Base-by-base conservation (phyloP, 371 early-diverging fungal genomes). In the Mucor irregularis region DNA sequence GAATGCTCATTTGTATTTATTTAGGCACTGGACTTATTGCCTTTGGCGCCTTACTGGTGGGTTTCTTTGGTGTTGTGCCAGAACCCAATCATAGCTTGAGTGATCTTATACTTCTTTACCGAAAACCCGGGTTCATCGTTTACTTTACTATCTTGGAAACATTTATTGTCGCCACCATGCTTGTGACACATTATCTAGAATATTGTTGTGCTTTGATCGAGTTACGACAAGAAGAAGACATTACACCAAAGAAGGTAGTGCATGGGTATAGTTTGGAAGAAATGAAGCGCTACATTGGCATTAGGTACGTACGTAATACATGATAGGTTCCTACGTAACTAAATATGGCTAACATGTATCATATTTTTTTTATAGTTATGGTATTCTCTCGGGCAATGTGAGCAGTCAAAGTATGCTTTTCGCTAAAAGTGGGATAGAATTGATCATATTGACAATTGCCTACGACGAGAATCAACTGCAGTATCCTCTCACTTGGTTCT, bases 401-500 rank as follows among this genome's bases (percentile, higher is more conserved):
- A 86, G 88, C 47, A 86, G 88, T 38, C 90, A 90, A 57, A 84
- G 86, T 4, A 59, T 91, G 51, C 64, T 91, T 25, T 88, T 90
- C 68, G 90, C 90, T 35, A 91, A 91, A 61, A 86, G 87, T 31
- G 90, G 90, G 3, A 74, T 90, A 6, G 90, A 90, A 29, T 62
- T 91, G 47, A 58, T 91, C 33, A 72, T 85, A 13, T 61, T 90
- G 26, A 85, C 87, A 0, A 57, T 85, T 19, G 44, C 77, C 2
- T 63, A 71, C 39, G 76, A 85, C n/a, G 53, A 79, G 51, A 86
- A 90, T 55, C 91, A 90, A 54, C 81, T 91, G 48, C 77, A 81
- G 21, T 79, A 76, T 56, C 81, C 85, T 10, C 65, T 90, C 44
- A 85, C 90, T 5, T 82, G 89, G 85, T 67, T 88, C 30, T 66